Evolutionary conservation across 352 stramenopile species (phyloP).

Genomic region (Globisporangium viniferum): DNA sequence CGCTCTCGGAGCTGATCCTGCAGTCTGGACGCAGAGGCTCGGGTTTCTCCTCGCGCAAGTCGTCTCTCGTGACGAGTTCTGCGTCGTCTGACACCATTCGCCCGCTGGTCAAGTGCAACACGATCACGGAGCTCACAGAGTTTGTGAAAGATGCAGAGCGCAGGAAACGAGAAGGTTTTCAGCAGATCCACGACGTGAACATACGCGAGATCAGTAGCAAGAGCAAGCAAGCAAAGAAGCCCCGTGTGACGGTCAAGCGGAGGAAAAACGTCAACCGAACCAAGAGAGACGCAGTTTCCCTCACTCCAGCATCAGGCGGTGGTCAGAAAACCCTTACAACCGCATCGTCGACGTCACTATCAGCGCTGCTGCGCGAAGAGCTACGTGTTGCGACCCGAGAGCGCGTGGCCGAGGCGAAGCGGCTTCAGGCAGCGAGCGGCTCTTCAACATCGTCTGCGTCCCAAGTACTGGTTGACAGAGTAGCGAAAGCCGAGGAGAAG

Average conservation of each 20-base stretch:
- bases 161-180: slow-evolving; percentile 21
- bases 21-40: slow-evolving; percentile 8
- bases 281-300: background rate
- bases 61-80: slow-evolving; percentile 3
- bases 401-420: background rate
- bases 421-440: background rate
- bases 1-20: slow-evolving; percentile 21
- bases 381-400: slow-evolving; percentile 23
- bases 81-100: background rate
- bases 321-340: background rate
- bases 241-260: background rate
- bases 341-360: slow-evolving; percentile 23
- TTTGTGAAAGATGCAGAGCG: slow-evolving; percentile 35
- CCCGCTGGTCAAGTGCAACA: slow-evolving; percentile 10
- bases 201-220: background rate
- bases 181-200: background rate
- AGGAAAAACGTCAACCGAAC: slow-evolving; percentile 5
- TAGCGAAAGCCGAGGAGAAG: slow-evolving; percentile 47
- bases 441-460: slow-evolving; percentile 10
- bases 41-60: slow-evolving; percentile 3
- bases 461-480: slow-evolving; percentile 37
- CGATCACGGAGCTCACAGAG: slow-evolving; percentile 21
- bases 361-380: slow-evolving; percentile 34
- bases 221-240: background rate
- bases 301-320: background rate